Evolutionary conservation across 192 early-diverging fungal genomes (phyloP).

Genomic region (Funneliformis mosseae): DNA sequence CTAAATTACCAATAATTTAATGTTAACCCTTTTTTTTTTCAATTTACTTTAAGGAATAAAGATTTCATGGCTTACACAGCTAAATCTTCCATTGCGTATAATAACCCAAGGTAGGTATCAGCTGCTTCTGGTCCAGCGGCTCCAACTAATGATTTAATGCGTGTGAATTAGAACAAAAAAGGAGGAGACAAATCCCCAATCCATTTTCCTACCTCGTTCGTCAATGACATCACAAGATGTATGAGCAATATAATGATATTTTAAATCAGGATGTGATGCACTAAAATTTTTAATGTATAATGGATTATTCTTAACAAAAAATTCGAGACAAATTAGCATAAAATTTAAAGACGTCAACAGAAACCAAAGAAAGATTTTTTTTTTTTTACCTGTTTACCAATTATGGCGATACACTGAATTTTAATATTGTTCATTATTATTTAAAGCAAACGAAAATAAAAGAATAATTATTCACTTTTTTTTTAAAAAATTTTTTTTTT

Average conservation of each 20-base stretch:
- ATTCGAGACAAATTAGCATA: neutral
- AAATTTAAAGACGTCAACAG: neutral
- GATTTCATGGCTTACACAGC: slow-evolving; percentile 64
- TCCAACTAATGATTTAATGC: neutral
- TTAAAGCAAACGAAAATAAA: neutral
- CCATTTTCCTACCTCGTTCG: slow-evolving; percentile 61
- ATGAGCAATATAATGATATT: slow-evolving; percentile 91
- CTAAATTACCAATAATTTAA: slow-evolving; percentile 41
- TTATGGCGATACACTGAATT: slow-evolving; percentile 30
- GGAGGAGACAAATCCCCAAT: neutral
- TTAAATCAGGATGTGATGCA: slow-evolving; percentile 72
- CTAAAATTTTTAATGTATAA: slow-evolving; percentile 82
- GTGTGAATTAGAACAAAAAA: slow-evolving; percentile 2
- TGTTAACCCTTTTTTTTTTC: neutral
- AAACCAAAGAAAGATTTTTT: neutral
- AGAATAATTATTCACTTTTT: neutral
- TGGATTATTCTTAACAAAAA: slow-evolving; percentile 72
- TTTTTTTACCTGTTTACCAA: slow-evolving; percentile 22
- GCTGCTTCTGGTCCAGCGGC: slow-evolving; percentile 60
- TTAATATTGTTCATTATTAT: slow-evolving; percentile 29
- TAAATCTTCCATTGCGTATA: slow-evolving; percentile 88
- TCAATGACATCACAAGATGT: slow-evolving; percentile 91
- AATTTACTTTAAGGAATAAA: neutral
- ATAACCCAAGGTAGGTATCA: slow-evolving; percentile 85
- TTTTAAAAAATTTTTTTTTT: too few species aligned